Percentiles rank a stretch among this genome's conserved stretches.
These are phyloP conservation scores for Wickerhamomyces hampshirensis DNA, from an alignment of 805 yeast genomes.

Conservation along the genomic window DNA sequence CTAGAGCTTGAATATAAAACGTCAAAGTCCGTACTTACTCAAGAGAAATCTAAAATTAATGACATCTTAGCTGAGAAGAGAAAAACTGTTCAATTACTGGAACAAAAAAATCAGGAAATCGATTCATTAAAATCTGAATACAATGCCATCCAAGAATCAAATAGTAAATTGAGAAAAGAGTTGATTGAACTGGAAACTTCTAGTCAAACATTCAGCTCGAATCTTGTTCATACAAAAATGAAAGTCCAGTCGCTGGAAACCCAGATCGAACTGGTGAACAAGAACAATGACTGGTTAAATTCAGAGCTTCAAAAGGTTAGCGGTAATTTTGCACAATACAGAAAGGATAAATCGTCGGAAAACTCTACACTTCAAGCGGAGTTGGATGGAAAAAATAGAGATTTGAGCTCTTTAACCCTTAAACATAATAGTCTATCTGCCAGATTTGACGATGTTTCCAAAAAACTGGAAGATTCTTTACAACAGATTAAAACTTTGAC, in stretches of 20 bases:
- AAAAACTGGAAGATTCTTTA: conserved; percentile 38
- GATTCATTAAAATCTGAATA: conserved; percentile 34
- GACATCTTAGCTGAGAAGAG: conserved; percentile 24
- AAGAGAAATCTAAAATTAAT: conserved; percentile 10
- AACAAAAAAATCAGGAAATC: conserved; percentile 33
- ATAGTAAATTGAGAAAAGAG: conserved; percentile 34
- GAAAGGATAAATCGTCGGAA: conserved; percentile 25
- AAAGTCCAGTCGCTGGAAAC: conserved; percentile 34
- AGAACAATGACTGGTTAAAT: conserved; percentile 38
- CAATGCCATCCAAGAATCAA: conserved; percentile 29
- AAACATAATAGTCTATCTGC: conserved; percentile 28
- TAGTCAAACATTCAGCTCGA: conserved; percentile 28
- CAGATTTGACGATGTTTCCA: conserved; percentile 33
- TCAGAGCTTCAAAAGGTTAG: conserved; percentile 30
- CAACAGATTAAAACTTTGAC: conserved; percentile 42
- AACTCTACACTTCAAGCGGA: conserved; percentile 24
- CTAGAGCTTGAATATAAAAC: conserved; percentile 12
- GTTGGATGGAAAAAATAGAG: conserved; percentile 24
- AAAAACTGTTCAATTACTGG: conserved; percentile 30
- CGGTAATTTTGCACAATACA: conserved; percentile 27
- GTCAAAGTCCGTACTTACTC: conserved; percentile 4
- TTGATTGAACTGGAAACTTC: conserved; percentile 35
- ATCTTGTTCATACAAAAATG: conserved; percentile 26
- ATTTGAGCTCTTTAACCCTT: conserved; percentile 26
- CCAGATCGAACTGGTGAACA: conserved; percentile 37